Percentiles rank a stretch among this genome's conserved stretches.
phyloP scores from a whole-genome alignment of 345 rosid species.

The Corymbia maculata region DNA sequence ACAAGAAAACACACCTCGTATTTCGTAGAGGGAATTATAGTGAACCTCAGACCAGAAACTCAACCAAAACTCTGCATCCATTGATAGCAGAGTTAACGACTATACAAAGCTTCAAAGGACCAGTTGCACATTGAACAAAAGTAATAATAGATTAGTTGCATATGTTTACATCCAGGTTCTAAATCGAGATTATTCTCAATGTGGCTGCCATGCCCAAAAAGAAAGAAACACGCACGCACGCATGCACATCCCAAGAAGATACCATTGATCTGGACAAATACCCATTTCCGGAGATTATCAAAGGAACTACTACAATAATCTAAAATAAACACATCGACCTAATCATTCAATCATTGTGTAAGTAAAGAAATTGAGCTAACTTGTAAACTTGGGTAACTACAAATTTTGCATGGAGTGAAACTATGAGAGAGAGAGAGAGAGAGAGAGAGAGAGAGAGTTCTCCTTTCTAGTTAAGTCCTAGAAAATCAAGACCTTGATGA shows the following conservation, averaged over 20 bases:
- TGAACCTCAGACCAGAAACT: constrained; percentile 99
- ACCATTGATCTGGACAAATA: background rate
- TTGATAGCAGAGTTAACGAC: background rate
- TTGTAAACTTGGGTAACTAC: background rate
- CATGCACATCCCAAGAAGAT: background rate
- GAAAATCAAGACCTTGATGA: background rate
- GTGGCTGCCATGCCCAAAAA: background rate
- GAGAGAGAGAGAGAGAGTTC: background rate
- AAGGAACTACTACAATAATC: background rate
- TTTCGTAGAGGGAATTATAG: constrained; percentile 84
- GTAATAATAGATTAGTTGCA: background rate
- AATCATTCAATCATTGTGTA: background rate
- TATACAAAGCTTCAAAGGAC: background rate
- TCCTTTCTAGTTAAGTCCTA: background rate
- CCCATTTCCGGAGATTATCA: background rate
- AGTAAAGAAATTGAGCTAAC: background rate
- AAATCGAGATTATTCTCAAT: background rate
- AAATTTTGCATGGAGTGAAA: background rate
- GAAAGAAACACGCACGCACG: too few relatives aligned
- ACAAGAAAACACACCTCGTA: constrained; percentile 46
- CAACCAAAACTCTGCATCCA: constrained; percentile 83
- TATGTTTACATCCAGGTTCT: background rate
- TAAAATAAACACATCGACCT: background rate
- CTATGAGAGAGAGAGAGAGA: background rate
- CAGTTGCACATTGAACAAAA: background rate